These are phyloP conservation scores for Hygrophorus pudorinus DNA, from an alignment of 768 basidiomycete genomes.

Conservation along the genomic window DNA sequence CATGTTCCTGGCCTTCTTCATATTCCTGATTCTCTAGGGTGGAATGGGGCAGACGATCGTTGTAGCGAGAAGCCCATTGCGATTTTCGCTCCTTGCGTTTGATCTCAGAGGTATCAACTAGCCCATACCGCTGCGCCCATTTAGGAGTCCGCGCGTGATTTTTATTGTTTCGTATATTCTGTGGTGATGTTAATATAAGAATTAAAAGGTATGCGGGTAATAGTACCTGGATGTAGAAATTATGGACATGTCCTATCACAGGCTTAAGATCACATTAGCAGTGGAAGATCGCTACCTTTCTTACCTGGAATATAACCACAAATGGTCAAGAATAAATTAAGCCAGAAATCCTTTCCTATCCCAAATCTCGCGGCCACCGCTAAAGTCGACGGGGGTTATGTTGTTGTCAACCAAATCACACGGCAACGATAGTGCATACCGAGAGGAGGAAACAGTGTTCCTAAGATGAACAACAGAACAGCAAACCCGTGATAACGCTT, in stretches of 20 bases:
- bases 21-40: conserved; percentile 60
- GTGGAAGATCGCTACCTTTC: conserved; percentile 10
- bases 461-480: conserved; percentile 74
- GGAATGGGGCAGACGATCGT: conserved; percentile 66
- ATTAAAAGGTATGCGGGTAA: background rate
- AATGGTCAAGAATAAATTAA: conserved; percentile 82
- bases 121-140: conserved; percentile 86
- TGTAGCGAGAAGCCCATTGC: conserved; percentile 82
- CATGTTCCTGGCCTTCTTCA: conserved; percentile 70
- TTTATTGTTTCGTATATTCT: conserved; percentile 97
- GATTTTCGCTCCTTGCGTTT: conserved; percentile 70
- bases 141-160: conserved; percentile 88
- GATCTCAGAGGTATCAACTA: conserved; percentile 73
- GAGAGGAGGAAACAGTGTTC: conserved; percentile 86
- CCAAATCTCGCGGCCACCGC: conserved; percentile 93
- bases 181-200: conserved; percentile 1
- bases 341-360: conserved; percentile 82
- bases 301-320: conserved; percentile 84
- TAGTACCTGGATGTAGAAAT: conserved; percentile 80
- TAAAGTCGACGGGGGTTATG: conserved; percentile 21
- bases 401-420: background rate
- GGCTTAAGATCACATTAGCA: conserved; percentile 2
- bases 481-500: conserved; percentile 73
- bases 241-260: conserved; percentile 72
- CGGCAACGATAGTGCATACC: conserved; percentile 37